These are phyloP conservation scores for Cubamyces sp. DNA, from an alignment of 768 basidiomycete genomes.

Conservation along the genomic window DNA sequence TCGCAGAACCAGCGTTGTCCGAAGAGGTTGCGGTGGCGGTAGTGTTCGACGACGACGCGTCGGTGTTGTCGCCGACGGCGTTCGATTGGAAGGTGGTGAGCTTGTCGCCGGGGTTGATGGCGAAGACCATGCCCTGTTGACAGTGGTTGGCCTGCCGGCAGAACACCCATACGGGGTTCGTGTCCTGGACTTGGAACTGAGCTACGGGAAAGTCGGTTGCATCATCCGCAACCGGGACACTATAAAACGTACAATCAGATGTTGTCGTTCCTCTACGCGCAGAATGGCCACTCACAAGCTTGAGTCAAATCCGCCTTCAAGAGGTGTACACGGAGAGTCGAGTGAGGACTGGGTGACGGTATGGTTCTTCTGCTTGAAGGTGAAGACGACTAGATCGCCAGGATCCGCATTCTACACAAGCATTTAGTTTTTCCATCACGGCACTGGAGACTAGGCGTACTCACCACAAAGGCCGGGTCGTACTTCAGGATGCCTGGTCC, in stretches of 20 bases:
- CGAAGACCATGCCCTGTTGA: constrained; percentile 66
- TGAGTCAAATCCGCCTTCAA: constrained; percentile 55
- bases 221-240: constrained; percentile 50
- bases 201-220: constrained; percentile 51
- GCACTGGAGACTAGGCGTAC: constrained; percentile 11
- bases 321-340: constrained; percentile 48
- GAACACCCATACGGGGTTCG: constrained; percentile 59
- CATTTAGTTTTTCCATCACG: not conserved
- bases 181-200: constrained; percentile 44
- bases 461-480: constrained; percentile 41
- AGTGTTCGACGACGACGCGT: constrained; percentile 7
- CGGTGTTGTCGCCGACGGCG: constrained; percentile 42
- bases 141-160: constrained; percentile 63
- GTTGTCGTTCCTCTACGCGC: constrained; percentile 29
- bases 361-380: constrained; percentile 59
- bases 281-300: constrained; percentile 49
- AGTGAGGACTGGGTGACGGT: constrained; percentile 62
- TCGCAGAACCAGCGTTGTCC: constrained; percentile 1
- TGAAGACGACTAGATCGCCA: constrained; percentile 54
- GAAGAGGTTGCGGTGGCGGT: constrained; percentile 18
- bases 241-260: constrained; percentile 27
- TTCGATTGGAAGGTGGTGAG: constrained; percentile 58
- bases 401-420: constrained; percentile 44
- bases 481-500: constrained; percentile 46
- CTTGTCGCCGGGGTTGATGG: constrained; percentile 60